Evolutionary conservation across 164 flowering plant genomes (phyloP).

Genomic region (Macadamia integrifolia): DNA sequence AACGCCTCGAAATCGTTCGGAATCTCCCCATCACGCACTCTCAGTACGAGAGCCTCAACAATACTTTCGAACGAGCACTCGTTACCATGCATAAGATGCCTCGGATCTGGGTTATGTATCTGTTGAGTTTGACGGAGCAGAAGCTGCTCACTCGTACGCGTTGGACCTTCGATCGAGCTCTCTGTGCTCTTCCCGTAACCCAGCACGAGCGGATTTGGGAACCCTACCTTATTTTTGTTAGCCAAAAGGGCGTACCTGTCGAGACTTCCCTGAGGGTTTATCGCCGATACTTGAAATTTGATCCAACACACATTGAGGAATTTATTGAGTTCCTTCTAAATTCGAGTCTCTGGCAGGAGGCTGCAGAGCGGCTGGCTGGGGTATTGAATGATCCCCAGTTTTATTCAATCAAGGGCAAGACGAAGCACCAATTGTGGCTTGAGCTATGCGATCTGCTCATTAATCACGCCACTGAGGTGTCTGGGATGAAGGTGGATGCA

Average conservation of each 20-base stretch:
- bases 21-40: conserved; percentile 55
- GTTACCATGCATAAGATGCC: conserved; percentile 89
- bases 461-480: conserved; percentile 63
- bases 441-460: conserved; percentile 88
- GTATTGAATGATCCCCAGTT: conserved; percentile 84
- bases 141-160: conserved; percentile 55
- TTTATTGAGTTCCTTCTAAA: conserved; percentile 78
- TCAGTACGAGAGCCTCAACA: conserved; percentile 59
- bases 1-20: conserved; percentile 64
- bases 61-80: conserved; percentile 85
- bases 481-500: conserved; percentile 91
- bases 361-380: conserved; percentile 77
- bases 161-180: conserved; percentile 73
- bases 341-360: conserved; percentile 78
- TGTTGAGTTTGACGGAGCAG: conserved; percentile 59
- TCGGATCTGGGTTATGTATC: conserved; percentile 75
- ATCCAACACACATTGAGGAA: conserved; percentile 86
- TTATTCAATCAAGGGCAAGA: conserved; percentile 79
- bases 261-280: conserved; percentile 92
- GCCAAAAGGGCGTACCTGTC: conserved; percentile 73
- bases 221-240: conserved; percentile 59
- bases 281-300: conserved; percentile 84
- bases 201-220: conserved; percentile 96
- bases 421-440: conserved; percentile 78
- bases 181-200: conserved; percentile 86